Evolutionary conservation across 1,139 yeast genomes (phyloP), one percentile per base, ranked within the genome.

Genomic region (Yarrowia galli): DNA sequence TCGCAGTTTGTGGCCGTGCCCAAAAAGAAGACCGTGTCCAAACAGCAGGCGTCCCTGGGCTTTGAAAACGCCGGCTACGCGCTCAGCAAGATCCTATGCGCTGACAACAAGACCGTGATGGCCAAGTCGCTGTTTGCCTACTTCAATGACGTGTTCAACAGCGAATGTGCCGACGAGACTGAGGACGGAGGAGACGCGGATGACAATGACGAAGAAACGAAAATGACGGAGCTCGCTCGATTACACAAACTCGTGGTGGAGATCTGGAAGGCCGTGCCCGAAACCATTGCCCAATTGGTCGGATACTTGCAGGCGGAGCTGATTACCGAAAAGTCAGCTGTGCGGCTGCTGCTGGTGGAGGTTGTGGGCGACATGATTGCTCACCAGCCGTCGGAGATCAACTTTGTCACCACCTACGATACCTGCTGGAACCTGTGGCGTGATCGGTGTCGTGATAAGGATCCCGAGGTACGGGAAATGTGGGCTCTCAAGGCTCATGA

Each of bases 291-390:
- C 3, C 87, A 96, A 0, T 89, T 90, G 0, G 85, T 91, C 82
- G 96, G 97, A 0, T 84, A 91, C 69, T 80, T 92, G 8, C 92
- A 91, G 72, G 95, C 91, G 73, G 97, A 92, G 71, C 79, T 93
- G 67, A 67, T 71, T 16, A 89, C 95, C 0, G 95, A 89, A 63
- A 87, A 89, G 71, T 86, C 85, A 32, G 77, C 81, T 22, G 81
- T 90, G 35, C 83, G 98, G 70, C 76, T 82, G 0, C 77, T 89
- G 69, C 93, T 97, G 0, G 90, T 97, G 0, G 85, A 84, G 65
- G 85, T 96, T 0, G 83, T 93, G 8, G 96, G 96, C 0, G 79
- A 82, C 58, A 87, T 93, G 77, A 77, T 92, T 1, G 84, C 87
- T 0, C 76, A 82, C 13, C 78, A 79, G 28, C 79, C 82, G 15